Percentiles rank a stretch among this genome's conserved stretches.
phyloP scores from a whole-genome alignment of 2,329 filamentous ascomycete genomes.

The Pseudovirgaria hyperparasitica region DNA sequence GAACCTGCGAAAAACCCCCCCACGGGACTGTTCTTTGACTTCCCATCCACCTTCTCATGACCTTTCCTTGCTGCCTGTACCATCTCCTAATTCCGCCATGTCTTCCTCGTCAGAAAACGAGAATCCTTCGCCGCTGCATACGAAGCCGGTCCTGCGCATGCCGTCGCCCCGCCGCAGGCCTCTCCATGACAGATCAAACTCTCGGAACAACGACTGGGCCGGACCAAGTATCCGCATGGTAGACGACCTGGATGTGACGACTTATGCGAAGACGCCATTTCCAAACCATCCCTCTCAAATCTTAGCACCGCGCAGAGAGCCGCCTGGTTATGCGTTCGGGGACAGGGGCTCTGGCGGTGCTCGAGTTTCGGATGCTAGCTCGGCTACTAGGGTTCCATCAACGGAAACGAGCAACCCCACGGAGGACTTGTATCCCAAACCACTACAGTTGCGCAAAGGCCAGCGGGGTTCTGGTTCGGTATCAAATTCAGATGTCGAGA shows the following conservation, averaged over 20 bases:
- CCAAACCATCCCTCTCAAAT: slow-evolving; percentile 26
- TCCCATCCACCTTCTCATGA: neutral
- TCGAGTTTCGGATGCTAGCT: slow-evolving; percentile 26
- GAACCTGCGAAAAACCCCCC: slow-evolving; percentile 1
- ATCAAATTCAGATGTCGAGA: slow-evolving; percentile 25
- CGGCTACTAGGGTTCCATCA: slow-evolving; percentile 24
- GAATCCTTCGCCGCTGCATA: neutral
- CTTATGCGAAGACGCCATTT: slow-evolving; percentile 27
- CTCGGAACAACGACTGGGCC: slow-evolving; percentile 22
- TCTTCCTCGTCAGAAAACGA: neutral
- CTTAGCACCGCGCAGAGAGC: slow-evolving; percentile 22
- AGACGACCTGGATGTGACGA: slow-evolving; percentile 19
- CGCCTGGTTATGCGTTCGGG: slow-evolving; percentile 25
- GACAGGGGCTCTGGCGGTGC: slow-evolving; percentile 19
- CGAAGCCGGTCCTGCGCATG: slow-evolving; percentile 2
- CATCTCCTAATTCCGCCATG: neutral
- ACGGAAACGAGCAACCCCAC: slow-evolving; percentile 14
- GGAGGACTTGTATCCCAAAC: slow-evolving; percentile 19
- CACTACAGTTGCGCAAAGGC: slow-evolving; percentile 20
- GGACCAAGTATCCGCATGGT: slow-evolving; percentile 28
- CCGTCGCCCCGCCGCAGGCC: slow-evolving; percentile 21
- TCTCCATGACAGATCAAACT: slow-evolving; percentile 25
- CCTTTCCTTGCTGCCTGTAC: neutral
- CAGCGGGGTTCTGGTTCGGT: slow-evolving; percentile 24
- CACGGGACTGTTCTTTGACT: neutral